Conservation (phyloP, 139 green algal genomes). For the Mychonastes homosphaera region DNA sequence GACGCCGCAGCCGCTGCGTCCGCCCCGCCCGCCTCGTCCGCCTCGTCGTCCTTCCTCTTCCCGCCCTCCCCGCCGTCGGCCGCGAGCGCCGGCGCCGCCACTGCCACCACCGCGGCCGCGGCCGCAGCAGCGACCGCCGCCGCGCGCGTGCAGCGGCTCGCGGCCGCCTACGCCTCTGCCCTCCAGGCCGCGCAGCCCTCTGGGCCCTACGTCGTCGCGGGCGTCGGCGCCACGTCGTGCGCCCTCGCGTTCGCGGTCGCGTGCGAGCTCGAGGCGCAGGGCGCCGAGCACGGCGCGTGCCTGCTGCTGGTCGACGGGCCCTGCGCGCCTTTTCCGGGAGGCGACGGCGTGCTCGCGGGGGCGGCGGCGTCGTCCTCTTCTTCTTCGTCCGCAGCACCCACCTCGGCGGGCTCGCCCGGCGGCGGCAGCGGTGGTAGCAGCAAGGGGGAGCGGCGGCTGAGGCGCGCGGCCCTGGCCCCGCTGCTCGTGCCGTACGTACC, state of each 20-base stretch:
- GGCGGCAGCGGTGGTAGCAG: too few relatives aligned
- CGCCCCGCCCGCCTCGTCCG: neutral
- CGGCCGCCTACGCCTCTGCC: constrained; percentile 13
- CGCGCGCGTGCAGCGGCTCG: constrained; percentile 25
- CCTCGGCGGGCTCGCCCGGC: too few relatives aligned
- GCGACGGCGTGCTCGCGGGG: too few relatives aligned
- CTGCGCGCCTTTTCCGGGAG: too few relatives aligned
- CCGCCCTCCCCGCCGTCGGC: neutral
- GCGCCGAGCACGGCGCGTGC: constrained; percentile 20
- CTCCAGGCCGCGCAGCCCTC: constrained; percentile 35
- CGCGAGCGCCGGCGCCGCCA: neutral
- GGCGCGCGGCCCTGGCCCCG: too few relatives aligned
- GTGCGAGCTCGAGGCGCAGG: constrained; percentile 26
- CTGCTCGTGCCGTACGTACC: too few relatives aligned
- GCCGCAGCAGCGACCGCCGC: constrained; percentile 12
- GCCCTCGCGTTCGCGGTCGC: constrained; percentile 38
- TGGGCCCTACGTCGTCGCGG: constrained; percentile 48
- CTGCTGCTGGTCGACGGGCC: constrained; percentile 57
- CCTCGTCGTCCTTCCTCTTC: neutral
- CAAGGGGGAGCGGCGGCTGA: too few relatives aligned
- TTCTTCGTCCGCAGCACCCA: too few relatives aligned
- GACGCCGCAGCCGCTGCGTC: neutral
- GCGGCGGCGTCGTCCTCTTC: too few relatives aligned
- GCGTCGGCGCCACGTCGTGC: constrained; percentile 32
- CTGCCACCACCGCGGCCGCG: neutral